Base-by-base conservation (phyloP, 306 rosid genomes). In the Prunus fruticosa region DNA sequence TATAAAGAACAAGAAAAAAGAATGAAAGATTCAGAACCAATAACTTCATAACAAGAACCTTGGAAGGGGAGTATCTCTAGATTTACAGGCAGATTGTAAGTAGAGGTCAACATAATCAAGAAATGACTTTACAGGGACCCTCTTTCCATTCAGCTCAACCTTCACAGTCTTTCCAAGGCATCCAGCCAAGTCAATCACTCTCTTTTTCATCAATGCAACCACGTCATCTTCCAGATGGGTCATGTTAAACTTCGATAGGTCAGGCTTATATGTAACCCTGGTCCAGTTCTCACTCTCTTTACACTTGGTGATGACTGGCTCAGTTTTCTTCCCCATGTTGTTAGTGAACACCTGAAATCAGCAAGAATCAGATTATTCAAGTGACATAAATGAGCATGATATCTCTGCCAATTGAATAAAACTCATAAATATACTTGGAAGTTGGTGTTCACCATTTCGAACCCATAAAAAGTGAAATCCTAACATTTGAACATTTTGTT, bases 131-230 rank as follows among this genome's bases (percentile, higher is more conserved):
- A 95, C 83, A 18, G 86, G 88, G 50, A 95, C 82, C 52, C 73
- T 45, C 0, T 16, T 57, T 23, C 96, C 98, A 23, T 95, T 89
- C 34, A 95, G 86, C 78, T 95, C 98, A 41, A 95, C 98, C 82
- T 92, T 95, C 51, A 95, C 98, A 5, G 89, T 63, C 78, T 90
- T 92, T 69, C 98, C 98, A 41, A 95, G 93, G 78, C 97, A 95
- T 1, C 98, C 98, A 6, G 98, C 98, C 88, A 95, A 57, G 80
- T 95, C 98, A 71, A 95, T 8, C 8, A 95, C 98, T 74, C 98
- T 73, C 84, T 95, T 95, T 67, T 90, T 90, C 98, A 95, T 95
- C 73, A 95, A 78, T 20, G 96, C 96, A 57, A 95, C 97, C 28
- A 92, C 98, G 23, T 95, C 98, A 9, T 95, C 97, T 73, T 95